phyloP scores from a whole-genome alignment of 208 protist genomes.

The Crithidia bombi region DNA sequence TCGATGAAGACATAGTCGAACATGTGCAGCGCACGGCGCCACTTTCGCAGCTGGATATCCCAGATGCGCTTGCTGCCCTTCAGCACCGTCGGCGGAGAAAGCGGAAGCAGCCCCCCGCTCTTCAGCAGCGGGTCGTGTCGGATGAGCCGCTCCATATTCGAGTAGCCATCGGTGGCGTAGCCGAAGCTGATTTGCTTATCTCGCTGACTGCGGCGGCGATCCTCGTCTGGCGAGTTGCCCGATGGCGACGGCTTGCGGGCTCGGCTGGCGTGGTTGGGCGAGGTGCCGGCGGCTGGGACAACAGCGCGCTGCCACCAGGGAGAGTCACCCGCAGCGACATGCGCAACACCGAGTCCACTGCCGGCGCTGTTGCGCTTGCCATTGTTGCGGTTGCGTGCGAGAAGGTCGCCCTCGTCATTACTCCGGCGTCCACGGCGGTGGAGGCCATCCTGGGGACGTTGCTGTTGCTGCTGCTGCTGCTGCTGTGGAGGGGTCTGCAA shows the following conservation, averaged over 20 bases:
- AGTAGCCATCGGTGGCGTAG: slow-evolving; percentile 77
- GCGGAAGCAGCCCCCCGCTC: slow-evolving; percentile 73
- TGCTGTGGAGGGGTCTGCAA: neutral
- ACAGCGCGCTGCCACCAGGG: slow-evolving; percentile 6
- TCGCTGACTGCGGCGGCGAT: slow-evolving; percentile 69
- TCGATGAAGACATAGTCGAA: slow-evolving; percentile 90
- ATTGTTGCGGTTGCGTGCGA: neutral
- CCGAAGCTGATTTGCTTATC: slow-evolving; percentile 85
- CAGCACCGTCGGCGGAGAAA: slow-evolving; percentile 59
- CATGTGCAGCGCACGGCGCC: slow-evolving; percentile 88
- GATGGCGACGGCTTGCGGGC: slow-evolving; percentile 12
- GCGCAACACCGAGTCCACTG: neutral
- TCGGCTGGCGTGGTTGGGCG: slow-evolving; percentile 3
- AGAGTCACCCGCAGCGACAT: neutral
- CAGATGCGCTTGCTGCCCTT: slow-evolving; percentile 81
- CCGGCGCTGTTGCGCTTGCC: neutral
- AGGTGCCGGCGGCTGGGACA: neutral
- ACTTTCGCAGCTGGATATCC: slow-evolving; percentile 87
- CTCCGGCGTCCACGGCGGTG: neutral
- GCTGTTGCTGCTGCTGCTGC: slow-evolving; percentile 2
- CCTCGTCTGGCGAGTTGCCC: slow-evolving; percentile 66
- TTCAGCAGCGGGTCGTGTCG: slow-evolving; percentile 75
- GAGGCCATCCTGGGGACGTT: neutral
- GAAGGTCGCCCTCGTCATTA: neutral
- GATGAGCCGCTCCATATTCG: slow-evolving; percentile 83